Evolutionary conservation across 305 asterid genomes (phyloP).

Genomic region (Nicotiana rustica): DNA sequence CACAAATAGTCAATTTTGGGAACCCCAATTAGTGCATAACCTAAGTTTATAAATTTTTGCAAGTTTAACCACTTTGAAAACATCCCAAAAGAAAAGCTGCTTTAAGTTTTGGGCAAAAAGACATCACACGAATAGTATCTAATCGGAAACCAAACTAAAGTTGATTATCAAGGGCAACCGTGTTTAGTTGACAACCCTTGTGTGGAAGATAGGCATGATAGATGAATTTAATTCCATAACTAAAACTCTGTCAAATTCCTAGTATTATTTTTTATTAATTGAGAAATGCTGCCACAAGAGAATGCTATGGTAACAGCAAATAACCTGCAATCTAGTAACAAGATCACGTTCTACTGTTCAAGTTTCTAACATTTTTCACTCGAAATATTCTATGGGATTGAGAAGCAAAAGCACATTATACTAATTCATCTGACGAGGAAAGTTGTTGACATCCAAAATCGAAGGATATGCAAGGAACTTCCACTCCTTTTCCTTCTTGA

Average conservation of each 20-base stretch:
- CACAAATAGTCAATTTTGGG: no score
- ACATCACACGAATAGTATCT: no score
- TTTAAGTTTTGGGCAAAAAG: no score
- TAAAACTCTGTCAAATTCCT: no score
- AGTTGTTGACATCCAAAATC: slow-evolving; percentile 12
- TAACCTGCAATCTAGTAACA: neutral
- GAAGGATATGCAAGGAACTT: neutral
- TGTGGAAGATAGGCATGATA: neutral
- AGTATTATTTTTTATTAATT: no score
- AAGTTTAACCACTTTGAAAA: no score
- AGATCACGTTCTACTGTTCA: neutral
- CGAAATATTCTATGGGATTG: neutral
- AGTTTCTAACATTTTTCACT: slow-evolving; percentile 15
- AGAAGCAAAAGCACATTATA: slow-evolving; percentile 17
- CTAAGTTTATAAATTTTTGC: no score
- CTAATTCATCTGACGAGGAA: neutral
- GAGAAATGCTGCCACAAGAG: neutral
- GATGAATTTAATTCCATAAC: no score
- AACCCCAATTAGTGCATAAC: no score
- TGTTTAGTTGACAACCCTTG: neutral
- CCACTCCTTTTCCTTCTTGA: neutral
- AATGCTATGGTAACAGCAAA: neutral
- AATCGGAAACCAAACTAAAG: neutral
- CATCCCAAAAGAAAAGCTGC: no score
- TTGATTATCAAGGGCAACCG: neutral